phyloP scores from a whole-genome alignment of 345 rosid genomes.

The Pistacia atlantica region DNA sequence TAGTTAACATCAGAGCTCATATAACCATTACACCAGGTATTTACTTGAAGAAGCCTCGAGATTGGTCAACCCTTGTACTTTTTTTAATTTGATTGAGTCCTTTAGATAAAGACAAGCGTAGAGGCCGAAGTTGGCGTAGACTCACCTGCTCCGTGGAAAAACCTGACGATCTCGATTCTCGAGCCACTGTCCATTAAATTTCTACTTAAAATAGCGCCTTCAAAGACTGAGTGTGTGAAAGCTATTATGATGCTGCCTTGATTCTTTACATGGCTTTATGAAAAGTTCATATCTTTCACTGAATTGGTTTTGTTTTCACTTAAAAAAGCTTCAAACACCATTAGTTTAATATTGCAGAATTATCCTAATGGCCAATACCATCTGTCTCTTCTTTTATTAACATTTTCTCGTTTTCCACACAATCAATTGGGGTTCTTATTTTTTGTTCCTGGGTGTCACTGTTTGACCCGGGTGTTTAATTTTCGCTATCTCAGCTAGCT shows the following conservation, averaged over 20 bases:
- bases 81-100: not conserved
- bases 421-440: not conserved
- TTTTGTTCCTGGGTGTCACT: no score
- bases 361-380: not conserved
- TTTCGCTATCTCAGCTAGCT: not conserved
- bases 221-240: not conserved
- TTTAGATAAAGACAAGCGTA: slow-evolving; percentile 13
- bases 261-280: not conserved
- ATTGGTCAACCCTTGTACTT: not conserved
- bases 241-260: not conserved
- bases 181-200: not conserved
- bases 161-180: not conserved
- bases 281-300: not conserved
- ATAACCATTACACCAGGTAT: no score
- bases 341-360: not conserved
- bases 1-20: no score
- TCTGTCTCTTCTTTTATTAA: not conserved
- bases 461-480: no score
- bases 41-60: not conserved
- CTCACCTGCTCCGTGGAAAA: slow-evolving; percentile 43
- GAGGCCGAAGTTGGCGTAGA: slow-evolving; percentile 9
- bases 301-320: no score
- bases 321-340: not conserved
- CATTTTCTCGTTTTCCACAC: not conserved
- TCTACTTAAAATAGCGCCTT: not conserved